Evolutionary conservation across 345 rosid species (phyloP).

Genomic region (Lepidium sativum): DNA sequence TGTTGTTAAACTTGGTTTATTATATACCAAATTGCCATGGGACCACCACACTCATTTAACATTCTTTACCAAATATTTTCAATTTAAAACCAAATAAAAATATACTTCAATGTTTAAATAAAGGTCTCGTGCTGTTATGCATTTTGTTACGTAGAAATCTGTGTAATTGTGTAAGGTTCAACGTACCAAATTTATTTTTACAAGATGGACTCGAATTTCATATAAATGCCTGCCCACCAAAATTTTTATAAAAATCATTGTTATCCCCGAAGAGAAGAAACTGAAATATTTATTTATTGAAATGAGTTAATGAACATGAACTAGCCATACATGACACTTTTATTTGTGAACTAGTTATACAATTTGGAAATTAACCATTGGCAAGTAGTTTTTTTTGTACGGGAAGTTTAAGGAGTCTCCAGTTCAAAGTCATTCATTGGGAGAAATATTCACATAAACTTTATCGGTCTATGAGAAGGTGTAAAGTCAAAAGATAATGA

Average conservation of each 20-base stretch:
- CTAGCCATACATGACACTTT: no score
- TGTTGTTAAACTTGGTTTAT: not conserved
- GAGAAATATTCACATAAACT: no score
- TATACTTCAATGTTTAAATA: not conserved
- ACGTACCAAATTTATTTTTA: conserved; percentile 2
- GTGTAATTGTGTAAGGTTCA: conserved; percentile 19
- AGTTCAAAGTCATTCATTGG: no score
- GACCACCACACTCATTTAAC: not conserved
- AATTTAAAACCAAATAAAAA: not conserved
- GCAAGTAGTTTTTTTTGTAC: no score
- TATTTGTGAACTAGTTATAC: no score
- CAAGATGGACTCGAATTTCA: not conserved
- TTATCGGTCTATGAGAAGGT: no score
- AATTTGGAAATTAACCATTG: no score
- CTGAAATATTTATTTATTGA: not conserved
- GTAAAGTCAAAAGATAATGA: no score
- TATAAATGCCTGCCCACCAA: not conserved
- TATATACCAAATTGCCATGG: conserved; percentile 11
- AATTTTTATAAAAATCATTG: not conserved
- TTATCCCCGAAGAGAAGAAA: not conserved
- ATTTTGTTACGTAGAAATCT: conserved; percentile 4
- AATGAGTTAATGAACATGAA: not conserved
- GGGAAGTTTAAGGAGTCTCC: no score
- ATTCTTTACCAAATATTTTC: not conserved
- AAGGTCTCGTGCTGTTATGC: conserved; percentile 10